These are phyloP conservation scores for Boletus reticulatus DNA, from an alignment of 768 basidiomycete species.

Conservation along the genomic window DNA sequence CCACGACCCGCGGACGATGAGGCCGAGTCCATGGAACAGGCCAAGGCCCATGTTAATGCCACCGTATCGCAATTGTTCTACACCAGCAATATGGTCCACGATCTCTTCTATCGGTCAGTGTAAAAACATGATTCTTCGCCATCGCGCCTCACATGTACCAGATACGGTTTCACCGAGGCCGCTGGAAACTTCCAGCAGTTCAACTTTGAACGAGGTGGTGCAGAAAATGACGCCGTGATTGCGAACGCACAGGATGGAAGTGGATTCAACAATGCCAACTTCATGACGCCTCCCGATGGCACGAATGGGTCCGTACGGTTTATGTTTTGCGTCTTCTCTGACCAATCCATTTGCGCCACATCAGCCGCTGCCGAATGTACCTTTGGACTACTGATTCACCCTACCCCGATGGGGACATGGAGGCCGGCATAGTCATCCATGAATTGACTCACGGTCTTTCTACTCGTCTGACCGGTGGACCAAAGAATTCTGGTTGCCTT, in stretches of 20 bases:
- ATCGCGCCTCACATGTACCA: slow-evolving; percentile 26
- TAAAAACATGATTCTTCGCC: neutral
- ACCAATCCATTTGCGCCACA: neutral
- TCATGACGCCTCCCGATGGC: slow-evolving; percentile 82
- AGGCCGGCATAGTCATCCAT: slow-evolving; percentile 96
- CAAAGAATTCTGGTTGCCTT: slow-evolving; percentile 87
- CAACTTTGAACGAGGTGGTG: slow-evolving; percentile 91
- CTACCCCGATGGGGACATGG: slow-evolving; percentile 92
- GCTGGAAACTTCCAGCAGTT: slow-evolving; percentile 97
- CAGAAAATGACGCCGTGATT: slow-evolving; percentile 86
- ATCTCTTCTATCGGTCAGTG: slow-evolving; percentile 69
- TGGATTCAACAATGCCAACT: slow-evolving; percentile 92
- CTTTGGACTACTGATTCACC: slow-evolving; percentile 91
- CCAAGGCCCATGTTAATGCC: slow-evolving; percentile 80
- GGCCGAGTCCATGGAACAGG: slow-evolving; percentile 61
- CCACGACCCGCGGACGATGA: slow-evolving; percentile 54
- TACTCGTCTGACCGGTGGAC: slow-evolving; percentile 93
- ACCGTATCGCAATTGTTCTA: slow-evolving; percentile 91
- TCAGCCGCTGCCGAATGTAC: slow-evolving; percentile 87
- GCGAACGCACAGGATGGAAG: slow-evolving; percentile 95
- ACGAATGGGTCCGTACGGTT: slow-evolving; percentile 56
- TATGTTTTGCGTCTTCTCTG: neutral
- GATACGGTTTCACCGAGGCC: slow-evolving; percentile 89
- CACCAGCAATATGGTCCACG: slow-evolving; percentile 77
- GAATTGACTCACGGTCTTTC: slow-evolving; percentile 87